A percentile compares a stretch with the other conserved stretches of the same genome.
These are phyloP conservation scores for Orbilia brochopaga DNA, from an alignment of 2,329 filamentous ascomycete species.

Conservation along the genomic window DNA sequence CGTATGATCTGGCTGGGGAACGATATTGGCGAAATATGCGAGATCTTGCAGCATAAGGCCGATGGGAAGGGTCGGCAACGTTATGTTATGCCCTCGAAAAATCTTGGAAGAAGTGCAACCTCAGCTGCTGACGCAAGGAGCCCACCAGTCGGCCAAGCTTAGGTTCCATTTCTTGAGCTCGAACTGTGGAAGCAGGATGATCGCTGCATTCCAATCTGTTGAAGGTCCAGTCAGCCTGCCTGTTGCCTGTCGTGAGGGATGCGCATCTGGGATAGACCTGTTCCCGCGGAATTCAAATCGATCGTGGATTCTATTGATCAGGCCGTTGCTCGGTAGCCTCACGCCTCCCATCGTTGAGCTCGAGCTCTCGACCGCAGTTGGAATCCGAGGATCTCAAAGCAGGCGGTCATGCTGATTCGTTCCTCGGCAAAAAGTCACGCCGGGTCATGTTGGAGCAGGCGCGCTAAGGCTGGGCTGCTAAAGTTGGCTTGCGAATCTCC, in stretches of 20 bases:
- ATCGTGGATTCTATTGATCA: neutral
- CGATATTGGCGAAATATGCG: constrained; percentile 13
- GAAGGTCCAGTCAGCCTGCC: neutral
- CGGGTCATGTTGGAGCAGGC: constrained; percentile 46
- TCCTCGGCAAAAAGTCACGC: constrained; percentile 49
- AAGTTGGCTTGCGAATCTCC: constrained; percentile 47
- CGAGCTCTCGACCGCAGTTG: neutral
- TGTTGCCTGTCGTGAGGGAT: neutral
- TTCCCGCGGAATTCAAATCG: constrained; percentile 9
- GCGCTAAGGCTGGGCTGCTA: constrained; percentile 32
- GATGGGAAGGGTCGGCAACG: constrained; percentile 33
- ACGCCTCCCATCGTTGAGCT: neutral
- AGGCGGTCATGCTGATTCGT: constrained; percentile 7
- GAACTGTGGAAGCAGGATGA: constrained; percentile 18
- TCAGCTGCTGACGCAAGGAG: constrained; percentile 1
- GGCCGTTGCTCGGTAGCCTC: neutral
- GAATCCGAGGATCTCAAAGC: constrained; percentile 20
- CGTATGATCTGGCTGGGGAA: constrained; percentile 28
- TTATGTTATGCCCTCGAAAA: constrained; percentile 23
- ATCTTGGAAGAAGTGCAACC: neutral
- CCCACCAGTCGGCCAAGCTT: constrained; percentile 46
- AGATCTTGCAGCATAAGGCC: constrained; percentile 42
- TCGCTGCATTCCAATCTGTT: constrained; percentile 43
- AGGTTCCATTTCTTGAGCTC: constrained; percentile 23
- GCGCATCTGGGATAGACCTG: constrained; percentile 7